A percentile compares a stretch with the other conserved stretches of the same genome.
These are phyloP conservation scores for Nemania sp. DNA, from an alignment of 2,329 filamentous ascomycete species.

Conservation along the genomic window DNA sequence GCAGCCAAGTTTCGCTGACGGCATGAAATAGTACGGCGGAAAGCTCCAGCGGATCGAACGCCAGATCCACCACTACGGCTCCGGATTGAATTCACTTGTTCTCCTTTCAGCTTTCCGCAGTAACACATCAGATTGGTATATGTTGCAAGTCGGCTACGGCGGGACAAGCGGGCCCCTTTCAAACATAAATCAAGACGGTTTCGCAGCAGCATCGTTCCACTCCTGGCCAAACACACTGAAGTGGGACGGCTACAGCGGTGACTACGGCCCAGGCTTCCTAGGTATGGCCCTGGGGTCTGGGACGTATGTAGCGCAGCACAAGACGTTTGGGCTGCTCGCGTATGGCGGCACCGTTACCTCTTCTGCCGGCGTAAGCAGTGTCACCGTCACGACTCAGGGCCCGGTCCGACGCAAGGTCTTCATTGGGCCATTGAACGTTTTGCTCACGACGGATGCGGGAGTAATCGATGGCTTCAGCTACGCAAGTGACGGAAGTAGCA, in stretches of 20 bases:
- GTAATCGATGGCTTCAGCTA: slow-evolving; percentile 56
- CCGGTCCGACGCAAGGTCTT: slow-evolving; percentile 62
- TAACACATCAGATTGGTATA: slow-evolving; percentile 60
- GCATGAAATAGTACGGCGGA: slow-evolving; percentile 51
- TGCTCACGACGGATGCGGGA: slow-evolving; percentile 58
- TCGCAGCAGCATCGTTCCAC: slow-evolving; percentile 67
- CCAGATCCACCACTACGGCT: slow-evolving; percentile 72
- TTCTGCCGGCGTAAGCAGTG: slow-evolving; percentile 33
- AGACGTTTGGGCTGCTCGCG: slow-evolving; percentile 59
- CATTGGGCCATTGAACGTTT: slow-evolving; percentile 59
- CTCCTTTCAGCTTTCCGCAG: slow-evolving; percentile 64
- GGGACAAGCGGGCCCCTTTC: slow-evolving; percentile 65
- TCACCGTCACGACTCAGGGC: slow-evolving; percentile 58
- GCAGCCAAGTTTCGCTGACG: slow-evolving; percentile 12
- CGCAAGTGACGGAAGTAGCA: slow-evolving; percentile 38
- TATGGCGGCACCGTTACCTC: slow-evolving; percentile 61
- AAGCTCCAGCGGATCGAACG: slow-evolving; percentile 59
- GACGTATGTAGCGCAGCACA: slow-evolving; percentile 62
- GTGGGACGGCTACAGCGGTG: slow-evolving; percentile 69
- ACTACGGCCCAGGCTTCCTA: slow-evolving; percentile 68
- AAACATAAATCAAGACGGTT: slow-evolving; percentile 67
- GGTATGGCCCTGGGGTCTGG: slow-evolving; percentile 63
- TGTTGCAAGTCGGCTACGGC: slow-evolving; percentile 66
- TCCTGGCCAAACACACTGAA: slow-evolving; percentile 66
- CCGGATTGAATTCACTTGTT: slow-evolving; percentile 67